Evolutionary conservation across 176 grass and related monocot species (phyloP).

Genomic region (Alloteropsis semialata): DNA sequence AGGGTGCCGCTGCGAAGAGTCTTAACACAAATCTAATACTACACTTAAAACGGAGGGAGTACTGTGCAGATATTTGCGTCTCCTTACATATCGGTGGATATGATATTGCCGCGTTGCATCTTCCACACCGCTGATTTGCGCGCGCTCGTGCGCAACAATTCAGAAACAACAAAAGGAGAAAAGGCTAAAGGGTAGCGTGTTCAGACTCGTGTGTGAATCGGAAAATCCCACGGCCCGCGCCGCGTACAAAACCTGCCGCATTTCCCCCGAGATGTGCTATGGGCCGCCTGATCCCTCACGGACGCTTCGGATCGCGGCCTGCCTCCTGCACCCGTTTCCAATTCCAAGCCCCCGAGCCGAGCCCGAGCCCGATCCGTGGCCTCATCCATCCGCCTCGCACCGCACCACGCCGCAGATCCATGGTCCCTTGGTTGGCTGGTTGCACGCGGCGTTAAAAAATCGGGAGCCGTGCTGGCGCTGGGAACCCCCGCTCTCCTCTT

Average conservation of each 20-base stretch:
- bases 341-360: not conserved
- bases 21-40: too few species aligned
- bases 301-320: not conserved
- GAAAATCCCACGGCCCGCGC: not conserved
- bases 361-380: not conserved
- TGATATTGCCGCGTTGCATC: not conserved
- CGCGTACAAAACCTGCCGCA: not conserved
- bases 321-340: not conserved
- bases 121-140: not conserved
- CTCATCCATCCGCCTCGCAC: not conserved
- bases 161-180: not conserved
- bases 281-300: not conserved
- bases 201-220: not conserved
- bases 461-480: slow-evolving; percentile 40
- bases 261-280: too few species aligned
- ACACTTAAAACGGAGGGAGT: too few species aligned
- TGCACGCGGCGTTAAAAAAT: slow-evolving; percentile 41
- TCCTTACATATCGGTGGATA: not conserved
- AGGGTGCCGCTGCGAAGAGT: too few species aligned
- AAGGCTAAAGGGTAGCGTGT: not conserved
- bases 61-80: not conserved
- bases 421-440: too few species aligned
- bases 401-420: not conserved
- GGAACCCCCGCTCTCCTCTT: slow-evolving; percentile 1
- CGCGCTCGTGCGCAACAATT: not conserved